Conservation (phyloP, 768 basidiomycete genomes). For the Kwoniella heveanensis region DNA sequence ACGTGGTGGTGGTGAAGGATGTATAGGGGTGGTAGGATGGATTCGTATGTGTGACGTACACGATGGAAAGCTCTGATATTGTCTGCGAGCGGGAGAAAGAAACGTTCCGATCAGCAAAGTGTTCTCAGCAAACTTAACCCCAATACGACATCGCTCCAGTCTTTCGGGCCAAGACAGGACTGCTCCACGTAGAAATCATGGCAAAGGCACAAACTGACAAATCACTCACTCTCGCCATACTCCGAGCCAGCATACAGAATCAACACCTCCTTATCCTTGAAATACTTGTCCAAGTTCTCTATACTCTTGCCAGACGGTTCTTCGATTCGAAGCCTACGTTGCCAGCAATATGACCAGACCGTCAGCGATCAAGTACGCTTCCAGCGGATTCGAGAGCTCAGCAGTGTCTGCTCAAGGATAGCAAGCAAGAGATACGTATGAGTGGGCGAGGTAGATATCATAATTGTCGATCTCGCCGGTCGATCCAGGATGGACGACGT, state of each 20-base stretch:
- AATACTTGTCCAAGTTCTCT: constrained; percentile 39
- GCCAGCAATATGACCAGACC: neutral
- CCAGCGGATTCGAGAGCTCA: too few species aligned
- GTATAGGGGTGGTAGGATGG: neutral
- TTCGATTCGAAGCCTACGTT: constrained; percentile 43
- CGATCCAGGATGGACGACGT: too few species aligned
- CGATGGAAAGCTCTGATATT: constrained; percentile 43
- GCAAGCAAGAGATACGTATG: too few species aligned
- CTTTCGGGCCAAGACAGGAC: too few species aligned
- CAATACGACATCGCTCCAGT: neutral
- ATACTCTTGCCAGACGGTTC: constrained; percentile 47
- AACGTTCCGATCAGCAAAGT: too few species aligned
- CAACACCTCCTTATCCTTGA: constrained; percentile 47
- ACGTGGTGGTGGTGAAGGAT: too few species aligned
- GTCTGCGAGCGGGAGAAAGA: constrained; percentile 12
- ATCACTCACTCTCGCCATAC: constrained; percentile 40
- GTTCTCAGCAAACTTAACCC: too few species aligned
- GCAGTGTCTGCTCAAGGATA: too few species aligned
- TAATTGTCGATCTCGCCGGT: too few species aligned
- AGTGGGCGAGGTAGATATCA: too few species aligned
- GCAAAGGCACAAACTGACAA: neutral
- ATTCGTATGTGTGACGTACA: constrained; percentile 20
- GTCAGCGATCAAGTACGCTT: neutral
- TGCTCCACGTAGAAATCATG: too few species aligned
- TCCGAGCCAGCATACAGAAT: constrained; percentile 52